These are phyloP conservation scores for Zalaria sp. DNA, from an alignment of 2,329 filamentous ascomycete genomes.

Conservation along the genomic window DNA sequence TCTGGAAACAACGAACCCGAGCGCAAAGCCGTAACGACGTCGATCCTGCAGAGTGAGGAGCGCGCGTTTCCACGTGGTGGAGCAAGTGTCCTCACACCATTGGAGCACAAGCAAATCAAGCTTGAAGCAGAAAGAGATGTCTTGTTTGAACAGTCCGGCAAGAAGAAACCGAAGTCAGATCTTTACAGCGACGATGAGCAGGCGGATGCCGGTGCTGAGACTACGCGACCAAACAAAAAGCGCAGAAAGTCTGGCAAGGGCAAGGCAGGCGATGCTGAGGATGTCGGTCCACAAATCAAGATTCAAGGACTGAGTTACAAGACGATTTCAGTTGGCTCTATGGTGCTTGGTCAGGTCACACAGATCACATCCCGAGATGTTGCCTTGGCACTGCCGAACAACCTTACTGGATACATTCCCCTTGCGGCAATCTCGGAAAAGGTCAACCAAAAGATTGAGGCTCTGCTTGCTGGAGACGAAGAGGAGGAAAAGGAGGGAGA, in stretches of 20 bases:
- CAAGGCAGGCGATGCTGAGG: constrained; percentile 21
- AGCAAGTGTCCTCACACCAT: constrained; percentile 73
- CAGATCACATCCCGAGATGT: constrained; percentile 70
- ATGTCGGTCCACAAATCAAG: constrained; percentile 40
- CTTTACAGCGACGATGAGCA: constrained; percentile 27
- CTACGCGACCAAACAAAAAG: constrained; percentile 31
- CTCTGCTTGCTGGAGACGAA: constrained; percentile 46
- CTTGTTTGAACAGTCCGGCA: constrained; percentile 64
- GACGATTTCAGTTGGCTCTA: constrained; percentile 73
- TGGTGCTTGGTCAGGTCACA: constrained; percentile 76
- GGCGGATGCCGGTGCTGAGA: constrained; percentile 17
- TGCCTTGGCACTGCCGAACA: constrained; percentile 77
- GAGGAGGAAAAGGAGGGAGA: constrained; percentile 42
- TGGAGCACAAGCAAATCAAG: constrained; percentile 94
- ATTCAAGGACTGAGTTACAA: constrained; percentile 69
- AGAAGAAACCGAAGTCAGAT: constrained; percentile 42
- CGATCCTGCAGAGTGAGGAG: constrained; percentile 60
- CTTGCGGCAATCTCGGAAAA: constrained; percentile 81
- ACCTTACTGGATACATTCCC: constrained; percentile 76
- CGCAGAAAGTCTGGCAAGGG: constrained; percentile 34
- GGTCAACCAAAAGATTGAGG: constrained; percentile 63
- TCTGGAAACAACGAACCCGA: constrained; percentile 9
- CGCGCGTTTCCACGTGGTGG: constrained; percentile 85
- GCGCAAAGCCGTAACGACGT: constrained; percentile 19
- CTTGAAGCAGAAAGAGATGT: constrained; percentile 88